Evolutionary conservation across 192 early-diverging fungal genomes (phyloP), one percentile per base, ranked within the genome.

Genomic region (Entrophospora sp.): DNA sequence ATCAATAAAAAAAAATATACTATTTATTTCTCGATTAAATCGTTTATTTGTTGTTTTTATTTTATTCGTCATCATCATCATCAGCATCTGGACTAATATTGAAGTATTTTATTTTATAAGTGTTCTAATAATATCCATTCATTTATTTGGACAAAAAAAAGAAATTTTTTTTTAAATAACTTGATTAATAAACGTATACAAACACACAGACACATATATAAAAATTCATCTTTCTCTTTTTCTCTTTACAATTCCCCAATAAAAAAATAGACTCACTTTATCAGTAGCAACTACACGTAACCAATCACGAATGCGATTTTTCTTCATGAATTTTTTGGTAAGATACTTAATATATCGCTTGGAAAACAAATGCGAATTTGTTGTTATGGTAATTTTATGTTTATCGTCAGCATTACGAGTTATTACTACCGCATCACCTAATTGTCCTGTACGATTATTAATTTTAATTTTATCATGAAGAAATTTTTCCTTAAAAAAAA

Each of bases 321-420:
- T 95, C 92, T 99, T 99, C 81, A 99, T 84, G 91, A 93, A 99
- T 87, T 95, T 95, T 91, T 99, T 99, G 83, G 96, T 92, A 59
- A 99, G 88, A 89, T 99, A 99, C 91, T 99, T 99, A 80, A 97
- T 79, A 90, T 99, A 99, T 70, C 95, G 90, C 89, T 99, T 99
- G 75, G 95, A 88, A 82, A 97, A 91, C 61, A 82, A 79, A 62
- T 78, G 79, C 64, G 75, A 72, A 79, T 79, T 82, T 74, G 86
- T 79, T 70, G 84, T 82, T 69, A 94, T 86, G 66, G 90, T 87
- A 72, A 98, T 79, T 75, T 81, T 85, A 75, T 78, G 71, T 66
- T 86, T 85, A 69, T 75, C 78, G 55, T 74, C 74, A n/a, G n/a
- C n/a, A 40, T 61, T 73, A 73, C 91, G 92, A 79, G 81, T 73